Evolutionary conservation across 2,329 filamentous ascomycete genomes (phyloP), one percentile per base, ranked within the genome.

Genomic region (Dissoconium aciculare): DNA sequence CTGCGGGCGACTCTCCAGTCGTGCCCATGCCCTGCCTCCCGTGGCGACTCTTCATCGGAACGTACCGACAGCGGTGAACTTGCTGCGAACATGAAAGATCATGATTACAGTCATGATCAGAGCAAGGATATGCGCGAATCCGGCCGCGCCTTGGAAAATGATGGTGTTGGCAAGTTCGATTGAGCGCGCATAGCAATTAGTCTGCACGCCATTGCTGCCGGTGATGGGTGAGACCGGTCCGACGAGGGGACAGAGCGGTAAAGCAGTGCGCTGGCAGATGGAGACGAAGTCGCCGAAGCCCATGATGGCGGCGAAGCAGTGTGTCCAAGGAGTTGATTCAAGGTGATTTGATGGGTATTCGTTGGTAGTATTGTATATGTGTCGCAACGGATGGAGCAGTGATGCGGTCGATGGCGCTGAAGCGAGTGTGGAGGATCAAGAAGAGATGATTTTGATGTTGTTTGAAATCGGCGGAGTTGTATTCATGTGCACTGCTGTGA

Each of bases 121-220:
- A 10, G 87, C 82, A 34, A 79, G 63, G 44, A 98, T 95, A 58
- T 98, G 89, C 61, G 89, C 81, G 51, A 87, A 84, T 39, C 81
- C 82, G 13, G 84, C 75, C 15, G 85, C 89, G 51, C 77, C 82
- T 60, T 95, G 76, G 55, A 98, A 98, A 51, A 98, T 98, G 61
- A 95, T 87, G 24, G 89, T 98, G 62, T 98, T 98, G 45, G 85
- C 89, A 44, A 95, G 60, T 58, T 94, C 85, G 56, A 98, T 87
- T 49, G 89, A 91, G 36, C 89, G 76, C 36, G 89, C 81, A 61
- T 87, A 95, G 65, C 89, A 98, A 51, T 75, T 72, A 34, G 89
- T 74, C 55, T 93, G 78, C 42, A 94, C 89, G 81, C 42, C 45
- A 30, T 51, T 45, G n/a, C 70, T 67, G 43, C 66, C 70, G 13